These are phyloP conservation scores for Nepenthes mirabilis DNA, from an alignment of 148 eudicot species.

Conservation along the genomic window DNA sequence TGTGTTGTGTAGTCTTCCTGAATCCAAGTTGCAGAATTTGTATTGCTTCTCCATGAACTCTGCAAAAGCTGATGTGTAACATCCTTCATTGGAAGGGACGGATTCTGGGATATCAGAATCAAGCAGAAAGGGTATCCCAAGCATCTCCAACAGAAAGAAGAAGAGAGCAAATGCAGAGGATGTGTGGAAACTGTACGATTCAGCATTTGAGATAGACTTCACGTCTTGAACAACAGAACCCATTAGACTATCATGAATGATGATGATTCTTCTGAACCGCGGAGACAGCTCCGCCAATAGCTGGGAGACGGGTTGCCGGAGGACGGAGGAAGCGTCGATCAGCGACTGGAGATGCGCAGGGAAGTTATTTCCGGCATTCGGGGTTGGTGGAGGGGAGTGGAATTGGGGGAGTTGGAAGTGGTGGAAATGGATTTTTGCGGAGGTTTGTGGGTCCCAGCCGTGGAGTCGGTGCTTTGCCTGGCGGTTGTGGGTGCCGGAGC, in stretches of 20 bases:
- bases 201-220: conserved; percentile 26
- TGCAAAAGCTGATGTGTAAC: conserved; percentile 15
- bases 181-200: conserved; percentile 30
- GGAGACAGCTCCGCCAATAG: conserved; percentile 28
- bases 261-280: conserved; percentile 15
- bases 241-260: conserved; percentile 43
- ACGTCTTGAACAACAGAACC: conserved; percentile 36
- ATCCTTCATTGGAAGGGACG: conserved; percentile 15
- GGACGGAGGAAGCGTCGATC: conserved; percentile 15
- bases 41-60: conserved; percentile 17
- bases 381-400: conserved; percentile 13
- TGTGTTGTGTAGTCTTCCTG: conserved; percentile 33
- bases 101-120: conserved; percentile 4
- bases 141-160: conserved; percentile 15
- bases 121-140: conserved; percentile 17
- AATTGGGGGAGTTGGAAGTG: conserved; percentile 30
- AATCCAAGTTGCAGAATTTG: conserved; percentile 6
- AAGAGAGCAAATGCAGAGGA: conserved; percentile 28
- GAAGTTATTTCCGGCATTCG: conserved; percentile 12
- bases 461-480: conserved; percentile 44
- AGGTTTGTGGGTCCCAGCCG: conserved; percentile 12
- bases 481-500: conserved; percentile 25
- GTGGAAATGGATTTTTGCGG: conserved; percentile 30
- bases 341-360: conserved; percentile 43
- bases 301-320: conserved; percentile 21